These are phyloP conservation scores for Cladobotryum mycophilum DNA, from an alignment of 2,329 filamentous ascomycete genomes.

Conservation along the genomic window DNA sequence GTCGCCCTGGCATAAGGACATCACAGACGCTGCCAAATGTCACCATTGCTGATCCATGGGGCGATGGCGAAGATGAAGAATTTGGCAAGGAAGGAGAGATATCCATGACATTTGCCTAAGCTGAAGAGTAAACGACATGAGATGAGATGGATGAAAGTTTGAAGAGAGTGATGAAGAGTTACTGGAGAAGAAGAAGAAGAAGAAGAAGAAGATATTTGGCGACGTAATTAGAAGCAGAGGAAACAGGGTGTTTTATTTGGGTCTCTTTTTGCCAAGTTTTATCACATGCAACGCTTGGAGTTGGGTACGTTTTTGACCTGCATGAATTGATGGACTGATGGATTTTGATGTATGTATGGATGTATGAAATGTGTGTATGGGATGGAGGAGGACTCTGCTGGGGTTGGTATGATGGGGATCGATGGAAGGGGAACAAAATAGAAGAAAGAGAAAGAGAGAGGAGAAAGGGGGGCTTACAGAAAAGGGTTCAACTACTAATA, in stretches of 20 bases:
- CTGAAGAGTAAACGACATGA: background rate
- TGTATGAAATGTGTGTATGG: background rate
- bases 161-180: background rate
- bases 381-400: background rate
- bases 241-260: background rate
- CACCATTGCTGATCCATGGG: constrained; percentile 60
- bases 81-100: constrained; percentile 71
- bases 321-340: too few species aligned
- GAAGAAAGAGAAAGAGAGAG: too few species aligned
- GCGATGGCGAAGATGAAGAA: constrained; percentile 58
- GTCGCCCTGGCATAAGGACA: constrained; percentile 24
- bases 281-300: constrained; percentile 1
- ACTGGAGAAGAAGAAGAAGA: too few species aligned
- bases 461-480: too few species aligned
- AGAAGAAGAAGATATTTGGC: background rate
- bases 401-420: too few species aligned
- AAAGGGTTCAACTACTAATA: too few species aligned
- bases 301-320: constrained; percentile 6
- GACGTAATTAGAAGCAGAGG: background rate
- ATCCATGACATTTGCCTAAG: constrained; percentile 71
- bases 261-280: background rate
- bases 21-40: constrained; percentile 46
- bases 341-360: too few species aligned
- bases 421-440: too few species aligned
- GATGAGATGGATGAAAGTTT: background rate